Conservation (phyloP, 2,329 filamentous ascomycete species). For the Juglanconis juglandina region DNA sequence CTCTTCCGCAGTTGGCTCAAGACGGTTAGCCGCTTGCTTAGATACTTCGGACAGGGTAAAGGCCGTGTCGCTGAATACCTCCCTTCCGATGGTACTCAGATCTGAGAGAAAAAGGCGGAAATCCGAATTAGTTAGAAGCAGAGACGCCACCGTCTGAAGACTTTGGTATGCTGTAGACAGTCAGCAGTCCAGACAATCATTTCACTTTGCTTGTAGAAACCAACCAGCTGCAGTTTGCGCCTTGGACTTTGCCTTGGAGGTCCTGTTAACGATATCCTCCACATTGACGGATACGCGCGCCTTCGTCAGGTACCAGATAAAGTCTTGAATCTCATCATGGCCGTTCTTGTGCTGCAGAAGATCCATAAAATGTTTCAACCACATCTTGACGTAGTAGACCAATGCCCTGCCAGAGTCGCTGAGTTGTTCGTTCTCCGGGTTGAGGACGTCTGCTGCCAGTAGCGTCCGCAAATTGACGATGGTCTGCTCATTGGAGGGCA, state of each 20-base stretch:
- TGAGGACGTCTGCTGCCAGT: conserved; percentile 73
- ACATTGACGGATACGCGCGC: conserved; percentile 68
- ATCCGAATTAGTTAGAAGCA: conserved; percentile 87
- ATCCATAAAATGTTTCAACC: conserved; percentile 77
- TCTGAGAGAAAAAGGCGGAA: conserved; percentile 85
- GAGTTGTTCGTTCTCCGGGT: conserved; percentile 69
- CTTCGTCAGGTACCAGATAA: conserved; percentile 79
- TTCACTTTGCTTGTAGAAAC: conserved; percentile 20
- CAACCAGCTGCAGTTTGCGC: conserved; percentile 70
- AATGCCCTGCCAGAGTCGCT: conserved; percentile 75
- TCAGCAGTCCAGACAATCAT: conserved; percentile 19
- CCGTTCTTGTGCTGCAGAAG: conserved; percentile 78
- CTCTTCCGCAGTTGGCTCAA: conserved; percentile 66
- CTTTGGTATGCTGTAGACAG: conserved; percentile 66
- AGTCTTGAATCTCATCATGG: conserved; percentile 83
- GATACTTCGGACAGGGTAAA: conserved; percentile 74
- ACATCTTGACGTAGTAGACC: conserved; percentile 67
- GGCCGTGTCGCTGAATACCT: conserved; percentile 84
- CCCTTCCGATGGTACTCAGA: conserved; percentile 70
- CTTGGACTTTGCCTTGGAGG: conserved; percentile 59
- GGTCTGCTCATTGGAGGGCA: conserved; percentile 85
- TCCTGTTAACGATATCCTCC: conserved; percentile 58
- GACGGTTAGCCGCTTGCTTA: conserved; percentile 66
- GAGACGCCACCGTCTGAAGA: conserved; percentile 73
- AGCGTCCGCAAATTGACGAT: conserved; percentile 77